Base-by-base conservation (phyloP, 2,329 filamentous ascomycete genomes). In the Hypomyces rosellus region DNA sequence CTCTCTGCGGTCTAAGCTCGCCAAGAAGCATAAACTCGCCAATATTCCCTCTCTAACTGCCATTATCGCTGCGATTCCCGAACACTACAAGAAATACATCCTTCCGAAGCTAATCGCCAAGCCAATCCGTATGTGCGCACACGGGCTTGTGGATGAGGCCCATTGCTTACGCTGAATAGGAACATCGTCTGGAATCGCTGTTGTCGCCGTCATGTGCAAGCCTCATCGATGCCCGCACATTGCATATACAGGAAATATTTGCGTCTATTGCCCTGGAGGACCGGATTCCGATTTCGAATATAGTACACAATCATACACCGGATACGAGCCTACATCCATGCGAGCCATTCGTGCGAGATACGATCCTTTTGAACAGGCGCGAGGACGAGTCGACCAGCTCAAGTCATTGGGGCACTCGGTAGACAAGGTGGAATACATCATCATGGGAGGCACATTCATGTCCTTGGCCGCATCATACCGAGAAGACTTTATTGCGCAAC, bases 381-480 rank as follows among this genome's bases (percentile, higher is more conserved):
- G 93, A 66, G 93, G 93, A 39, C 84, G 93, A 59, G 92, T 99
- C 5, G 95, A 99, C 61, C 93, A 99, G 72, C 89, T 99, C 64
- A 95, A 95, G 69, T 88, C 89, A 2, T 78, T 99, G 0, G 93
- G 93, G 1, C 93, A 99, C 69, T 96, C 89, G 42, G 93, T 99
- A 44, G 93, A 99, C 73, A 99, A 99, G 69, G 93, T 99, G 20
- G 93, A 99, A 74, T 99, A 97, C 69, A 99, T 99, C 65, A 96
- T 99, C 66, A 99, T 99, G 93, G 93, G 93, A 53, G 93, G 93
- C 58, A 99, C 93, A 0, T 99, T 99, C 71, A 99, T 99, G 95
- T 97, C 92, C 3, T 72, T 99, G 22, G 80, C 92, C 8, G 84
- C 90, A 61, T 84, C 86, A 20, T 99, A 99, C 68, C 79, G 93